Evolutionary conservation across 805 yeast genomes (phyloP).

Genomic region (Ogataea henricii): DNA sequence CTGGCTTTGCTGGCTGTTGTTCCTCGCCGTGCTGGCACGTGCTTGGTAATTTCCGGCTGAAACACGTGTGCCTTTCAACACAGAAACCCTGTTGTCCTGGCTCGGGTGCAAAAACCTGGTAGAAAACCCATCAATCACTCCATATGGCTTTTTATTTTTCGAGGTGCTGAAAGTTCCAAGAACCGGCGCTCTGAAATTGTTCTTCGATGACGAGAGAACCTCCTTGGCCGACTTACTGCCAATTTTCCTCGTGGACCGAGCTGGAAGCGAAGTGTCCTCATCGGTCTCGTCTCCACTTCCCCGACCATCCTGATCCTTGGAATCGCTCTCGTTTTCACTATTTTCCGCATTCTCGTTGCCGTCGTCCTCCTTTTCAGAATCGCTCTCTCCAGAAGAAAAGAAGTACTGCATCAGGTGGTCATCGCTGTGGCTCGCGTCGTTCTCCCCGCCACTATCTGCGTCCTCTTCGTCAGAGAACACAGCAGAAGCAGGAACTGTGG

Average conservation of each 20-base stretch:
- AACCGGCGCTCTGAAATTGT: constrained; percentile 87
- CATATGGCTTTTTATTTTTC: constrained; percentile 72
- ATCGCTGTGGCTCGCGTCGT: constrained; percentile 27
- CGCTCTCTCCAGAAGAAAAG: constrained; percentile 42
- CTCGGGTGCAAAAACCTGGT: constrained; percentile 74
- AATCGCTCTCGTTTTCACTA: constrained; percentile 16
- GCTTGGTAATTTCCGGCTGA: constrained; percentile 3
- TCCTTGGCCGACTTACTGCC: constrained; percentile 91
- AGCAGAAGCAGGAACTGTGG: constrained; percentile 20
- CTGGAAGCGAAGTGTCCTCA: constrained; percentile 84
- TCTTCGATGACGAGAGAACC: constrained; percentile 82
- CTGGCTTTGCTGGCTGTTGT: constrained; percentile 11
- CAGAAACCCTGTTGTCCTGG: constrained; percentile 28
- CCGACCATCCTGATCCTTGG: constrained; percentile 25
- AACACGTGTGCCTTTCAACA: constrained; percentile 27
- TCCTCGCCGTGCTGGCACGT: constrained; percentile 1
- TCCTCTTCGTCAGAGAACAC: constrained; percentile 25
- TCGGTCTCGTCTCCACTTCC: constrained; percentile 88
- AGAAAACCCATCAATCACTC: constrained; percentile 91
- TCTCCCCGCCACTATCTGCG: constrained; percentile 27
- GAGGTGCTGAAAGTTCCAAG: constrained; percentile 90
- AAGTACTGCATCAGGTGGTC: constrained; percentile 72
- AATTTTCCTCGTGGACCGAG: constrained; percentile 57
- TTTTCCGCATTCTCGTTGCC: constrained; percentile 9
- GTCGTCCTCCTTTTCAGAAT: constrained; percentile 27